Evolutionary conservation across 2,329 filamentous ascomycete species (phyloP).

Genomic region (Helicocarpus griseus): DNA sequence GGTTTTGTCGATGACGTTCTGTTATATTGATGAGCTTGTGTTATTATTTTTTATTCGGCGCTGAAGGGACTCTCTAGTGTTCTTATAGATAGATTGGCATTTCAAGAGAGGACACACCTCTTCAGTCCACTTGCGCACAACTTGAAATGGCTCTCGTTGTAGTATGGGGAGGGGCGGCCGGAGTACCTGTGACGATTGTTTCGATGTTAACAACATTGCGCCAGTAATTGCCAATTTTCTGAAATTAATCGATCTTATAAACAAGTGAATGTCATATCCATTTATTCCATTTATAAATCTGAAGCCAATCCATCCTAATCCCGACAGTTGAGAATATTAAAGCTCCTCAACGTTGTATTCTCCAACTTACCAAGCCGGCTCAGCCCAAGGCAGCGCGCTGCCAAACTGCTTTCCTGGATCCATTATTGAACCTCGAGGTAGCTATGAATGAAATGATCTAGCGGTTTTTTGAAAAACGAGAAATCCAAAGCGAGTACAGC

Average conservation of each 20-base stretch:
- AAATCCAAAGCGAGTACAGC: too few species aligned
- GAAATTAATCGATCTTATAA: too few species aligned
- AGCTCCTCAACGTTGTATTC: too few species aligned
- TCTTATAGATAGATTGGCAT: neutral
- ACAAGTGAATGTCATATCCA: neutral
- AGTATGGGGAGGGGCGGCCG: conserved; percentile 1
- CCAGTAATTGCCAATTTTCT: too few species aligned
- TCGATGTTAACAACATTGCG: neutral
- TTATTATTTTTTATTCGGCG: too few species aligned
- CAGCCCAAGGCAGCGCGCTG: conserved; percentile 2
- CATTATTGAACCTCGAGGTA: too few species aligned
- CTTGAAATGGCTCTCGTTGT: conserved; percentile 1
- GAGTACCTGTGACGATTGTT: neutral
- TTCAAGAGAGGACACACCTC: neutral
- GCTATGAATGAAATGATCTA: too few species aligned
- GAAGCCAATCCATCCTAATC: too few species aligned
- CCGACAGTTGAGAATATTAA: too few species aligned
- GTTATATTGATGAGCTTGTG: neutral
- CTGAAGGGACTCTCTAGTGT: neutral
- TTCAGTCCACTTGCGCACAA: conserved; percentile 1
- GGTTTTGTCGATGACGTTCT: conserved; percentile 1
- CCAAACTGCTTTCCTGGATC: neutral
- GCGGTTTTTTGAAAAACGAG: neutral
- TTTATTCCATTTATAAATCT: neutral
- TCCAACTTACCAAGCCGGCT: conserved; percentile 1